Percentiles rank a stretch among this genome's conserved stretches.
Conservation (phyloP, 306 rosid species). For the Psophocarpus tetragonolobus region DNA sequence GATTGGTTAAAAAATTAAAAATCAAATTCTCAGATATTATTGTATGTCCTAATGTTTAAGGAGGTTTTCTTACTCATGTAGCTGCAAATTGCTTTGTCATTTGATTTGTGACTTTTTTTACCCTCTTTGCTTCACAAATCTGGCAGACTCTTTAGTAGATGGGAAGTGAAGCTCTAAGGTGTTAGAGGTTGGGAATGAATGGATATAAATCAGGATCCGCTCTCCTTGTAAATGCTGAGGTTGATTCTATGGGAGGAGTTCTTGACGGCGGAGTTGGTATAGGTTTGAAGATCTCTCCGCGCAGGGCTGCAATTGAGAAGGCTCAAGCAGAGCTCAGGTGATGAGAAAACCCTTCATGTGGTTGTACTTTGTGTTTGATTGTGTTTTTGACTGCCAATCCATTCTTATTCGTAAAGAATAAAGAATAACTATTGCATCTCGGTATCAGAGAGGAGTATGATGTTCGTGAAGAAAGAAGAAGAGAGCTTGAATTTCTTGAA, state of each 20-base stretch:
- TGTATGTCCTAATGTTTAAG: neutral
- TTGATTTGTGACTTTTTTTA: neutral
- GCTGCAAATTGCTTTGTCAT: neutral
- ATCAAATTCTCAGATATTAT: neutral
- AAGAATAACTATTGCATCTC: conserved; percentile 32
- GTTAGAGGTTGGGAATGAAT: conserved; percentile 65
- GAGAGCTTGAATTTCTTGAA: conserved; percentile 90
- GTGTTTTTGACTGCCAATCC: neutral
- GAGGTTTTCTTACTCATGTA: neutral
- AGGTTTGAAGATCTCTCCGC: conserved; percentile 74
- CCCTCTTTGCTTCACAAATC: conserved; percentile 9
- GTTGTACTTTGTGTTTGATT: conserved; percentile 27
- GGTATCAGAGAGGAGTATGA: conserved; percentile 75
- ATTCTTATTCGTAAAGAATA: neutral
- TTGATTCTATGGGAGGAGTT: conserved; percentile 97
- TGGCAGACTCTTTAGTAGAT: conserved; percentile 37
- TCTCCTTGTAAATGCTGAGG: conserved; percentile 88
- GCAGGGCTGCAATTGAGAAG: conserved; percentile 77
- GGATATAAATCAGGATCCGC: conserved; percentile 69
- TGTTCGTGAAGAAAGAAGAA: conserved; percentile 86
- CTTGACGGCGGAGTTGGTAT: conserved; percentile 80
- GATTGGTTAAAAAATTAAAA: neutral
- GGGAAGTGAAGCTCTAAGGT: conserved; percentile 45
- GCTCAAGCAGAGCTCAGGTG: conserved; percentile 92
- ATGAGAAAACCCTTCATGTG: conserved; percentile 21